Evolutionary conservation across 495 filamentous ascomycete species (phyloP).

Genomic region (Penicillium samsonianum): DNA sequence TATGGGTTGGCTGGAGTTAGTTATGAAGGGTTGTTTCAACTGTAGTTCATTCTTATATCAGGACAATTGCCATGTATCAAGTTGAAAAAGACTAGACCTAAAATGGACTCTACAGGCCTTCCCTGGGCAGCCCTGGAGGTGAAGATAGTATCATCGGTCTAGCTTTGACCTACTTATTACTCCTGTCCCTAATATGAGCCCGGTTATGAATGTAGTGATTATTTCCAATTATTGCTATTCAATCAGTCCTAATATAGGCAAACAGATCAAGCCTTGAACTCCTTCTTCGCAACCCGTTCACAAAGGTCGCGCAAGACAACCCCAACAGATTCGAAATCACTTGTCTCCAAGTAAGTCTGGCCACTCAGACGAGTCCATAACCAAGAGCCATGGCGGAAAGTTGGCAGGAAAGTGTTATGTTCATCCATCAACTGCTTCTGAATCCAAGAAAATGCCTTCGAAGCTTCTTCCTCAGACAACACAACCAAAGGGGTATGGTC

Average conservation of each 20-base stretch:
- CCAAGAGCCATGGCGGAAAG: constrained; percentile 57
- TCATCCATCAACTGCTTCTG: constrained; percentile 54
- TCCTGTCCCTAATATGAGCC: neutral
- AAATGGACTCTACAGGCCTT: neutral
- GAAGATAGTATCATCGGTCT: too few relatives aligned
- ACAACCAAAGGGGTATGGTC: constrained; percentile 20
- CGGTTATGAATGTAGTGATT: neutral
- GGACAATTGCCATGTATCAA: too few relatives aligned
- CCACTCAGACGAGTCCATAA: constrained; percentile 74
- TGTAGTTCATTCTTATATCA: too few relatives aligned
- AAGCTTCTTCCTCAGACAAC: constrained; percentile 36
- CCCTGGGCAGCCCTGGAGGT: neutral
- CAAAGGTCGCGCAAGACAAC: constrained; percentile 61
- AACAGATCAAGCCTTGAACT: constrained; percentile 32
- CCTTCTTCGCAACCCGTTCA: constrained; percentile 56
- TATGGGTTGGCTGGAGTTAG: too few relatives aligned
- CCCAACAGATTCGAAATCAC: constrained; percentile 76
- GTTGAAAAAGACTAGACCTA: too few relatives aligned
- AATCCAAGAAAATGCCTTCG: constrained; percentile 56
- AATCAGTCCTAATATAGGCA: neutral
- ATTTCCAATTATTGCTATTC: neutral
- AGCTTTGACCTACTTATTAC: neutral
- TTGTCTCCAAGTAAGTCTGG: constrained; percentile 75
- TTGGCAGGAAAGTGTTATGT: constrained; percentile 68
- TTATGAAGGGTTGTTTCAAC: too few relatives aligned